phyloP scores from a whole-genome alignment of 2,329 filamentous ascomycete species.

The Didymella pomorum region DNA sequence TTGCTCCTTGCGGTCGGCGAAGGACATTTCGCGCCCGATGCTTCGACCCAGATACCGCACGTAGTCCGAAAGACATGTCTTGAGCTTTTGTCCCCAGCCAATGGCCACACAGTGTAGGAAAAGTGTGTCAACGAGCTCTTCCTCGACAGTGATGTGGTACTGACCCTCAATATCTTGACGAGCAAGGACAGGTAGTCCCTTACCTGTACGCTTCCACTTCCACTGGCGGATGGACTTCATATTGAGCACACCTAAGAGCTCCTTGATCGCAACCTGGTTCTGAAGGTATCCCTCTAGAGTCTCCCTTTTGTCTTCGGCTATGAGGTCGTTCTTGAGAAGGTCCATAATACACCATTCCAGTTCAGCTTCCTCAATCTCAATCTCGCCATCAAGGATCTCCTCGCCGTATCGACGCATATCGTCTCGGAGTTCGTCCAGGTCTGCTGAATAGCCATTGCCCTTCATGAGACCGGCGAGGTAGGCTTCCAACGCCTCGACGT shows the following conservation, averaged over 20 bases:
- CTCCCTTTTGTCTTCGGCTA: conserved; percentile 59
- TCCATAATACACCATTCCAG: conserved; percentile 59
- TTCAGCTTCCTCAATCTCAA: conserved; percentile 51
- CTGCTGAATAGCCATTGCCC: neutral
- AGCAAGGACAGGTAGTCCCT: conserved; percentile 35
- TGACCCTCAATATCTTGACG: conserved; percentile 34
- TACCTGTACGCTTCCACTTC: conserved; percentile 32
- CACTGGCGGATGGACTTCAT: conserved; percentile 37
- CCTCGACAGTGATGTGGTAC: conserved; percentile 36
- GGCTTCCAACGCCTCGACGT: conserved; percentile 29
- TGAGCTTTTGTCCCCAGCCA: conserved; percentile 35
- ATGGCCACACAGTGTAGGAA: conserved; percentile 37
- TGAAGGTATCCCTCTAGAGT: conserved; percentile 38
- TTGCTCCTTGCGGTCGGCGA: conserved; percentile 17
- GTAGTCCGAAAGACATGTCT: conserved; percentile 19
- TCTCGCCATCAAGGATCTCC: conserved; percentile 20
- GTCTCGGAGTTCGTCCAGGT: conserved; percentile 23
- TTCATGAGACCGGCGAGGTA: conserved; percentile 33
- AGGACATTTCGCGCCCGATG: neutral
- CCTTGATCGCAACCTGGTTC: conserved; percentile 31
- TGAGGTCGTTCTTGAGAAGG: conserved; percentile 58
- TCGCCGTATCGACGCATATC: conserved; percentile 27
- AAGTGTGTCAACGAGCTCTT: conserved; percentile 40
- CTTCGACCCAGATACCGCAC: neutral
- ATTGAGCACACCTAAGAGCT: conserved; percentile 36